Base-by-base conservation (phyloP, 2,329 filamentous ascomycete genomes). In the Alternaria dauci region DNA sequence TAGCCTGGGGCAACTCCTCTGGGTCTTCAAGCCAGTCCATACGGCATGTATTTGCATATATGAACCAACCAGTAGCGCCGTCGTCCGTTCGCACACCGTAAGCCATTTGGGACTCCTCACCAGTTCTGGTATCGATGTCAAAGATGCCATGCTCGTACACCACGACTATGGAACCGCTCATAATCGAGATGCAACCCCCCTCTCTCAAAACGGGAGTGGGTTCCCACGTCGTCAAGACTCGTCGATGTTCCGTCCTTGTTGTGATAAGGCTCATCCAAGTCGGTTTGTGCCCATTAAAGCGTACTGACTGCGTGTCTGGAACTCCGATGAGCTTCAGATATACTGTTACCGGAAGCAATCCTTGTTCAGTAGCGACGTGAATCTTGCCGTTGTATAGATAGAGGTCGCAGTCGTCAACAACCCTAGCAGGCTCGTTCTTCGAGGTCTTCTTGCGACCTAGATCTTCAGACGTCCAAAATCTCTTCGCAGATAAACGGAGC, bases 301-400 rank as follows among this genome's bases (percentile, higher is more conserved):
- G 63, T 1, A 70, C 55, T 20, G 61, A 60, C 28, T 63, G 65
- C n/a, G 59, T 56, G 8, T 63, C 57, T 4, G 67, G 62, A 4
- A 71, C 39, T 2, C 62, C 63, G 20, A 66, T 55, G 18, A 66
- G 55, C 28, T 63, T 60, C 11, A 70, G 41, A 34, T 71, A 72
- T 9, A 61, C 52, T 4, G 63, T 55, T 1, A 48, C 65, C 11
- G 55, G 42, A 11, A 72, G 36, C 5, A 71, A 54, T 11, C 70
- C 68, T 4, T 25, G 51, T 16, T 70, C 66, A 1, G 65, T 65
- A 16, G 62, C 67, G 9, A 72, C 59, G 23, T 69, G 48, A 11
- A 72, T 34, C 25, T 66, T 61, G 6, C 34, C 32, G 12, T 59
- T 50, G 36, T 61, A n/a, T 4, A 69, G 50, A 34, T 71, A 72